A percentile compares a stretch with the other conserved stretches of the same genome.
Evolutionary conservation across 2,329 filamentous ascomycete species (phyloP).

Genomic region (Beauveria sp.): DNA sequence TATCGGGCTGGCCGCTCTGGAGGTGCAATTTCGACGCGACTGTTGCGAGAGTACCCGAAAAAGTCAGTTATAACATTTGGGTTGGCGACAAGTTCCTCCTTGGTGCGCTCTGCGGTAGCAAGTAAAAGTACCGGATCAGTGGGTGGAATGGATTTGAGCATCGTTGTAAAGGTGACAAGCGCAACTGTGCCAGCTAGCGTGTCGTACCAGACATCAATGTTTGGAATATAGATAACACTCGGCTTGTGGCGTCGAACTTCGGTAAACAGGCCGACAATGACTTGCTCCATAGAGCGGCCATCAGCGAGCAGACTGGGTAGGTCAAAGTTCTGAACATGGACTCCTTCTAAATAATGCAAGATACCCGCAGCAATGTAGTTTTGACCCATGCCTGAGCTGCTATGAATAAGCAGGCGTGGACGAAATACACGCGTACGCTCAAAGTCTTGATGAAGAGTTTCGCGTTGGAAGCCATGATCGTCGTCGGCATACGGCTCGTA

Average conservation of each 20-base stretch:
- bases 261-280: slow-evolving; percentile 81
- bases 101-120: slow-evolving; percentile 68
- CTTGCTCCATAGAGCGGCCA: slow-evolving; percentile 74
- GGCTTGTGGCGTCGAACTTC: slow-evolving; percentile 93
- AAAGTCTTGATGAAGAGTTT: slow-evolving; percentile 69
- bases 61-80: slow-evolving; percentile 61
- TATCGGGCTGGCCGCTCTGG: slow-evolving; percentile 60
- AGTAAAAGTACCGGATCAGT: slow-evolving; percentile 85
- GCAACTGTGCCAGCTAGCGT: slow-evolving; percentile 54
- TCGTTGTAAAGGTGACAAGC: slow-evolving; percentile 73
- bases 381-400: slow-evolving; percentile 87
- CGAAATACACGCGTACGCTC: slow-evolving; percentile 83
- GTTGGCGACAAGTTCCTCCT: slow-evolving; percentile 48
- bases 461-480: slow-evolving; percentile 76
- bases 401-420: slow-evolving; percentile 76
- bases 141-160: slow-evolving; percentile 75
- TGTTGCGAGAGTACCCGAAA: slow-evolving; percentile 79
- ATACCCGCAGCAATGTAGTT: slow-evolving; percentile 79
- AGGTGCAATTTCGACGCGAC: slow-evolving; percentile 60
- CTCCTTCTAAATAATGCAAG: slow-evolving; percentile 82
- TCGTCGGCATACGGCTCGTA: slow-evolving; percentile 78
- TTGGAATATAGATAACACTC: slow-evolving; percentile 89
- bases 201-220: slow-evolving; percentile 80
- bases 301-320: slow-evolving; percentile 81
- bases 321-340: slow-evolving; percentile 93